Evolutionary conservation across 2,329 filamentous ascomycete genomes (phyloP).

Genomic region (Elsinoe arachidis): DNA sequence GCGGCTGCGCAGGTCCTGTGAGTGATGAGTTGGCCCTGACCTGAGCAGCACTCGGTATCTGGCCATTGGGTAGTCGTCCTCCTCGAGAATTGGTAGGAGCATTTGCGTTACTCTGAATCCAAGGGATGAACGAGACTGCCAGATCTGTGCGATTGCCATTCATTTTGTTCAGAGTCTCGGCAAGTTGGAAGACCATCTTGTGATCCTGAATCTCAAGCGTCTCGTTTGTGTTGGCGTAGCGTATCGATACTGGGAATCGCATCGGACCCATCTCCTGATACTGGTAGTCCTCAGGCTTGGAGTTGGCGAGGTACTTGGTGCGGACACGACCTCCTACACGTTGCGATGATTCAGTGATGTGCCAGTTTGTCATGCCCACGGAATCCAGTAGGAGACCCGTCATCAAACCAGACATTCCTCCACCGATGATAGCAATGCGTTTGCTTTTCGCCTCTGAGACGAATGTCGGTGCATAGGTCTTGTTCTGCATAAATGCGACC

Average conservation of each 20-base stretch:
- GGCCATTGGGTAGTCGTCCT: constrained; percentile 33
- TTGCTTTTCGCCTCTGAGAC: constrained; percentile 49
- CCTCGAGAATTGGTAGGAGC: constrained; percentile 42
- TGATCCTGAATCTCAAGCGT: constrained; percentile 54
- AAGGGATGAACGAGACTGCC: constrained; percentile 53
- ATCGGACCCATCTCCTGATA: constrained; percentile 62
- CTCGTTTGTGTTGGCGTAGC: constrained; percentile 41
- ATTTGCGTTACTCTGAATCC: constrained; percentile 51
- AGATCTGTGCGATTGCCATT: constrained; percentile 44
- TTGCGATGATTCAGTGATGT: constrained; percentile 52
- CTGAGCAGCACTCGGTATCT: constrained; percentile 46
- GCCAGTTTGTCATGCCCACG: constrained; percentile 51
- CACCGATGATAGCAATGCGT: constrained; percentile 55
- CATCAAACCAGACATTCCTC: constrained; percentile 58
- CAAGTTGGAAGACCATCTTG: constrained; percentile 56
- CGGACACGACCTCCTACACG: constrained; percentile 57
- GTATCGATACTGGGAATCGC: constrained; percentile 50
- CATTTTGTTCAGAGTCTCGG: constrained; percentile 49
- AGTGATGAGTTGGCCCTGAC: constrained; percentile 35
- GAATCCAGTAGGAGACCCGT: constrained; percentile 45
- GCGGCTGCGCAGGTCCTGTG: not conserved
- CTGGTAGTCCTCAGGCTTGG: constrained; percentile 52
- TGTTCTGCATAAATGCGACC: constrained; percentile 49
- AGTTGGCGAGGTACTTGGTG: constrained; percentile 53
- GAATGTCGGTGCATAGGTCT: constrained; percentile 45